These are phyloP conservation scores for Penicillium herquei DNA, from an alignment of 495 filamentous ascomycete species.

Conservation along the genomic window DNA sequence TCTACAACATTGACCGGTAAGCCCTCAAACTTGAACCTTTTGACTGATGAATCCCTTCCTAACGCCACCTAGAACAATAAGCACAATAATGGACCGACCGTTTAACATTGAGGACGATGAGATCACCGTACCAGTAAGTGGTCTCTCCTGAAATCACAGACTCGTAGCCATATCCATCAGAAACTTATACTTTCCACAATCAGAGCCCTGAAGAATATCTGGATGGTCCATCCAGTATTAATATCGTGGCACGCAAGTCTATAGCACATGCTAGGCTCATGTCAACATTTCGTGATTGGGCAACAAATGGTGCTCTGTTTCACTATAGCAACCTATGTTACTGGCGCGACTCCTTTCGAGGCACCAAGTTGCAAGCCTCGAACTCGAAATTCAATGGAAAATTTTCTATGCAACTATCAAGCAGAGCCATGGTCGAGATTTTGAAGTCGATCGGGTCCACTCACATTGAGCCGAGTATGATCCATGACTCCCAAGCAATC, in stretches of 20 bases:
- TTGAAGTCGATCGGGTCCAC: conserved; percentile 7
- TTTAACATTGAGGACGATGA: conserved; percentile 30
- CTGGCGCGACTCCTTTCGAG: conserved; percentile 16
- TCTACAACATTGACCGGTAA: conserved; percentile 28
- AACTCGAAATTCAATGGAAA: neutral
- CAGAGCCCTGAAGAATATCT: conserved; percentile 14
- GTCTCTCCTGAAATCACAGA: neutral
- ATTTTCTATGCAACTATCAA: conserved; percentile 13
- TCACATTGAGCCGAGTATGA: conserved; percentile 1
- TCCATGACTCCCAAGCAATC: conserved; percentile 7
- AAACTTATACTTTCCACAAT: neutral
- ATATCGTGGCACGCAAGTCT: conserved; percentile 7
- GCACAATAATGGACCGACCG: conserved; percentile 24
- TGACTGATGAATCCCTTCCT: neutral
- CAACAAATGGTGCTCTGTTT: conserved; percentile 8
- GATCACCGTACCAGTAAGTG: conserved; percentile 21
- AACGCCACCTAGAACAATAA: conserved; percentile 17
- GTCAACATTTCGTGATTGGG: conserved; percentile 13
- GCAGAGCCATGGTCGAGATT: conserved; percentile 20
- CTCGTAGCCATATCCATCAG: neutral
- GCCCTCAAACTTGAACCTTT: neutral
- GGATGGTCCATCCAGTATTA: neutral
- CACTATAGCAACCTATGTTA: conserved; percentile 25
- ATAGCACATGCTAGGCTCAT: conserved; percentile 24
- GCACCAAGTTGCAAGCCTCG: neutral